Base-by-base conservation (phyloP, 768 basidiomycete genomes). In the Paxillus ammoniavirescens region DNA sequence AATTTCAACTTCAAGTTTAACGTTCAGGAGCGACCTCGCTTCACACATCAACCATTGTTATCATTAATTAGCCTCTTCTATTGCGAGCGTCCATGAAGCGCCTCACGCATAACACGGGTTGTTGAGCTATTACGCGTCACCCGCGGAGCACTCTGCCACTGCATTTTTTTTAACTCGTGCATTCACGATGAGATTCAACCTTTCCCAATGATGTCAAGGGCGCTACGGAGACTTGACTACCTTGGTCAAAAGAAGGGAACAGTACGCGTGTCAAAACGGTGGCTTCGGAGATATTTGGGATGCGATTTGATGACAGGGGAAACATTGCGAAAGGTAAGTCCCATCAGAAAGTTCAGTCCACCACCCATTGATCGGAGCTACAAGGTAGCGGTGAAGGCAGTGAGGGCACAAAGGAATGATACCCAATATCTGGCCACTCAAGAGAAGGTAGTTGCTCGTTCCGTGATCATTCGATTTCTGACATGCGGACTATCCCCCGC, bases 241-340 rank as follows among this genome's bases (percentile, higher is more conserved):
- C 1, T 30, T 5, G 12, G 28, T 65, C 5, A 47, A 13, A 28
- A 64, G 54, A 37, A 55, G 8, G 43, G 2, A 28, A 13, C 3
- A 0, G 5, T 64, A 42, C 40, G 28, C 64, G n/a, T 47, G 40
- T 15, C 44, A 17, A 3, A n/a, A 26, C 21, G 66, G 66, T 4
- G 28, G 9, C 12, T 67, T 55, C 18, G 66, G 57, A 26, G 54
- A 70, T 44, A 44, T 67, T 23, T 67, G 63, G 58, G 52, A 57
- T 70, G 66, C 10, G 56, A 60, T 15, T 41, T 65, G 26, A 45
- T 57, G 18, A 53, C 40, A n/a, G 49, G 37, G n/a, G 45, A 21
- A 18, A 33, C 44, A 14, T n/a, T 21, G 33, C 53, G 40, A 1
- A 49, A 45, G 51, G 64, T 65, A 21, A 21, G 49, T 21, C 17